These are phyloP conservation scores for Populus euphratica DNA, from an alignment of 345 rosid species.

Conservation along the genomic window DNA sequence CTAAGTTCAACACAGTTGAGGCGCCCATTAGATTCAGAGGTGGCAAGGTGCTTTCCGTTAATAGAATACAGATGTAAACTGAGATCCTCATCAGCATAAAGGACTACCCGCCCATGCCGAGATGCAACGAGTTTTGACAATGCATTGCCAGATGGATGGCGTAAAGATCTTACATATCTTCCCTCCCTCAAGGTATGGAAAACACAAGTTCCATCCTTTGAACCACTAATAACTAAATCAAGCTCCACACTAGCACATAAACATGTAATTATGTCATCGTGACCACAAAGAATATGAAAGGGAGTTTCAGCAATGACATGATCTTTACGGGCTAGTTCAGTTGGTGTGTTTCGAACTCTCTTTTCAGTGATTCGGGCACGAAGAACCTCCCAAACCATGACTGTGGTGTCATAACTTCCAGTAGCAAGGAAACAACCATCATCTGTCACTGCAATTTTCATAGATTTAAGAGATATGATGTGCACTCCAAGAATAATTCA, in stretches of 20 bases:
- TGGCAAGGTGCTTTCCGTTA: conserved; percentile 87
- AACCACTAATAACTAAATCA: conserved; percentile 93
- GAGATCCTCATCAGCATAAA: conserved; percentile 86
- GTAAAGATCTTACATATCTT: conserved; percentile 79
- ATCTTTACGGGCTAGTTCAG: conserved; percentile 64
- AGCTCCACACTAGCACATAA: conserved; percentile 77
- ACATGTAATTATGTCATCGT: conserved; percentile 91
- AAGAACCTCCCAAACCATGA: conserved; percentile 87
- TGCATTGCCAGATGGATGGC: conserved; percentile 78
- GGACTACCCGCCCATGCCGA: conserved; percentile 68
- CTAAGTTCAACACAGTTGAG: conserved; percentile 90
- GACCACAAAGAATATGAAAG: conserved; percentile 90
- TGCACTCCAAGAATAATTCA: not conserved
- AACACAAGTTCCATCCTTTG: conserved; percentile 93
- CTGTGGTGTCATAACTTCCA: conserved; percentile 95
- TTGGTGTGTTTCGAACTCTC: conserved; percentile 47
- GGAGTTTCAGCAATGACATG: conserved; percentile 76
- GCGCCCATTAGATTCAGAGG: conserved; percentile 85
- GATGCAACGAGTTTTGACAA: conserved; percentile 87
- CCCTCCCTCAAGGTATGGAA: conserved; percentile 90
- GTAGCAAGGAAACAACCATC: conserved; percentile 87
- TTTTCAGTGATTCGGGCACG: conserved; percentile 60
- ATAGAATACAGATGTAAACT: conserved; percentile 85
- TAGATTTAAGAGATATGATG: not conserved
- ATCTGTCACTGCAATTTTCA: conserved; percentile 64